Evolutionary conservation across 1,139 yeast species (phyloP), one percentile per base, ranked within the genome.

Genomic region (Diutina mesorugosa): DNA sequence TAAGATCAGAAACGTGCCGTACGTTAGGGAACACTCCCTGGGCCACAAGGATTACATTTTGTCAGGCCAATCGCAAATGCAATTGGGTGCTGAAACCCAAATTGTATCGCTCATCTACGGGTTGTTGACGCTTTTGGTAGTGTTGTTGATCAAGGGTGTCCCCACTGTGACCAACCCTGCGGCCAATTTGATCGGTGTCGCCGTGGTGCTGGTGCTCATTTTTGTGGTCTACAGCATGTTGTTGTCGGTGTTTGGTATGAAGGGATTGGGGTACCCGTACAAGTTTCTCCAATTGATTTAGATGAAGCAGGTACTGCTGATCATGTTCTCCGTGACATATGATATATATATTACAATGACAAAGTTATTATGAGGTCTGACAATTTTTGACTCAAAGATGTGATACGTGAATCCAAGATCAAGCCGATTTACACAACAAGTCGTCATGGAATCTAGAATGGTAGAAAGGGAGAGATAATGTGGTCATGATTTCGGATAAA

Each of bases 11-110:
- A 80, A 80, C 51, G 78, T 85, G 8, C 96, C 90, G 21, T 87
- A 84, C 65, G 76, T 86, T 46, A 84, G 82, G 59, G 79, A 78
- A 54, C 78, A 76, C 56, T 75, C 74, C 8, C 72, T 79, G 55
- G 93, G 91, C 35, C 70, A 70, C 3, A 75, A 79, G 3, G 77
- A 79, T 51, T 90, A 89, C 67, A 81, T 91, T 64, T 64, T 74
- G 9, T 77, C 78, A 7, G 84, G 88, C 41, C 53, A 50, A 8
- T 90, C 87, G 63, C 88, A 85, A 64, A 73, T 73, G 56, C 99
- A 93, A 70, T 79, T 80, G 59, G 97, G 88, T 6, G 79, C 84
- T 46, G 96, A 89, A 69, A 85, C 95, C n/a, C 95, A 88, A 68
- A 77, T 87, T 47, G 69, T 88, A 56, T 78, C 86, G 4, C 76